These are phyloP conservation scores for Vigna reflexopilosa DNA, from an alignment of 306 rosid genomes.

Conservation along the genomic window DNA sequence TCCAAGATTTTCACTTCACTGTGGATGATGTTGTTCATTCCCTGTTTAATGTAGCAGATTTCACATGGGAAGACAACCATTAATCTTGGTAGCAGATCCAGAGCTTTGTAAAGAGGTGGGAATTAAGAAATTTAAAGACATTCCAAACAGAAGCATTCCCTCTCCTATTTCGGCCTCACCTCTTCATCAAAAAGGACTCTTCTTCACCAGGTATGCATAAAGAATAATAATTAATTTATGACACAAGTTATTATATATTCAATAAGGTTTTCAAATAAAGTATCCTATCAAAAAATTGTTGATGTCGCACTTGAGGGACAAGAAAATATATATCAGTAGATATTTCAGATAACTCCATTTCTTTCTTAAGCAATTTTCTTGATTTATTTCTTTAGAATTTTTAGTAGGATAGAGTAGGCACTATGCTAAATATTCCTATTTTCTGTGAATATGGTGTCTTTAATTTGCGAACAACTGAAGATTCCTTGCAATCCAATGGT, in stretches of 20 bases:
- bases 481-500: neutral
- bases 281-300: too few relatives aligned
- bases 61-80: conserved; percentile 95
- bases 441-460: too few relatives aligned
- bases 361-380: neutral
- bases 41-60: conserved; percentile 60
- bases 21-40: neutral
- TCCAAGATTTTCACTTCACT: conserved; percentile 12
- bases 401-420: conserved; percentile 35
- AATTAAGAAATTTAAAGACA: conserved; percentile 81
- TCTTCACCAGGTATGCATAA: conserved; percentile 75
- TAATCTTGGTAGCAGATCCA: conserved; percentile 81
- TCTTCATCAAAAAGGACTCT: conserved; percentile 93
- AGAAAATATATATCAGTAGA: too few relatives aligned
- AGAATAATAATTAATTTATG: neutral
- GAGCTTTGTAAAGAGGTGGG: conserved; percentile 96
- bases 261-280: neutral
- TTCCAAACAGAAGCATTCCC: conserved; percentile 90
- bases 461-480: conserved; percentile 11
- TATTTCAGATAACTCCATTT: too few relatives aligned
- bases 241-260: neutral
- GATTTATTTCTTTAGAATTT: conserved; percentile 20
- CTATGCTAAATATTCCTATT: neutral
- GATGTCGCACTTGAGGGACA: too few relatives aligned
- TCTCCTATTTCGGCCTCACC: conserved; percentile 94